phyloP scores from a whole-genome alignment of 768 basidiomycete genomes.

The Xanthoconium purpureum region DNA sequence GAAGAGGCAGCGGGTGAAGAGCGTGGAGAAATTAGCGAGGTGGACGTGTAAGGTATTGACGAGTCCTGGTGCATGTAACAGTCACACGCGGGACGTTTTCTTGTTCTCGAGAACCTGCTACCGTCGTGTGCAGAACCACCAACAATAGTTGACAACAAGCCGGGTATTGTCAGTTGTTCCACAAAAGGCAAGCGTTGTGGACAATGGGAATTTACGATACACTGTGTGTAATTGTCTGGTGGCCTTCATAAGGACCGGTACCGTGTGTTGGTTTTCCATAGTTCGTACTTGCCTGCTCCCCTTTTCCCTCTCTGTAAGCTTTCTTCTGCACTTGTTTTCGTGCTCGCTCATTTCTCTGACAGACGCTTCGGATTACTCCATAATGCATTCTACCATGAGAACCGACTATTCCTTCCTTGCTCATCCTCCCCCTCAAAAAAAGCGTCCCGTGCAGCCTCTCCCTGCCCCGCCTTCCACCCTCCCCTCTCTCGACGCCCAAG shows the following conservation, averaged over 20 bases:
- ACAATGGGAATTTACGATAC: not conserved
- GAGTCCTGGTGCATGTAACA: no score
- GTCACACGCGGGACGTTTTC: no score
- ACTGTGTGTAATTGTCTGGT: conserved; percentile 20
- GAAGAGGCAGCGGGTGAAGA: not conserved
- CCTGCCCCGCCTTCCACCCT: conserved; percentile 17
- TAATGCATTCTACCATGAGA: conserved; percentile 18
- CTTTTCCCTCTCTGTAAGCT: conserved; percentile 1
- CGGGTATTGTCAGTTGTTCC: not conserved
- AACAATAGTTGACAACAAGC: no score
- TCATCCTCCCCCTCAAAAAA: conserved; percentile 39
- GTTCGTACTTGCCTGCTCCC: not conserved
- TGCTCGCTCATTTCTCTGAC: not conserved
- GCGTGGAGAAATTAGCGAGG: not conserved
- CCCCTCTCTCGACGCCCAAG: conserved; percentile 1
- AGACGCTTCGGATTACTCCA: not conserved
- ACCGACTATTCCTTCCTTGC: conserved; percentile 42
- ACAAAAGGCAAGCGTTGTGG: conserved; percentile 27
- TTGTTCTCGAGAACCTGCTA: no score
- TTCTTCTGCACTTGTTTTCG: conserved; percentile 1
- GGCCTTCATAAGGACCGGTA: conserved; percentile 12
- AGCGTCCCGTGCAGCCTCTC: conserved; percentile 32
- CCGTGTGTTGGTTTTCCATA: not conserved
- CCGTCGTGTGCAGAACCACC: no score
- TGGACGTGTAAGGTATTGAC: no score